phyloP scores from a whole-genome alignment of 352 stramenopile species.

The Pythium phragmitis region DNA sequence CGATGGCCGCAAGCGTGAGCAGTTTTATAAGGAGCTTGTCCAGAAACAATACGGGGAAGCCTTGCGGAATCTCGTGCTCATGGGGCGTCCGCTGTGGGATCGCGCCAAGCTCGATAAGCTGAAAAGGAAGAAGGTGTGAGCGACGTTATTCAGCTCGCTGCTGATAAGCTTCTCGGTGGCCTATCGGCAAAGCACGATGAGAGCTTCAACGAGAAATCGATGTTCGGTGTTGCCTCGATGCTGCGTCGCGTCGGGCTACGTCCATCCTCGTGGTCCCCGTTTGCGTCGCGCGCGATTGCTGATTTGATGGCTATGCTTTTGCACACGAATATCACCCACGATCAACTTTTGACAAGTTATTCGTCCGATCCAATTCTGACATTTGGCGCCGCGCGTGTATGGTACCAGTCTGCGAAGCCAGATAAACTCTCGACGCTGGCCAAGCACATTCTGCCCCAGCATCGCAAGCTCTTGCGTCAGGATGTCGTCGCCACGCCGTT shows the following conservation, averaged over 20 bases:
- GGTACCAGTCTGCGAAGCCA: neutral
- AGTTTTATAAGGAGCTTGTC: neutral
- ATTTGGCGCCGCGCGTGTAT: slow-evolving; percentile 30
- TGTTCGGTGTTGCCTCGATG: slow-evolving; percentile 27
- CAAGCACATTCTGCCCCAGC: slow-evolving; percentile 7
- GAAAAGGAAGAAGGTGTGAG: neutral
- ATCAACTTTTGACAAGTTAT: slow-evolving; percentile 24
- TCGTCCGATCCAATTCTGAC: slow-evolving; percentile 30
- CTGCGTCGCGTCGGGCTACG: slow-evolving; percentile 33
- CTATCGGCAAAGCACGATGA: neutral
- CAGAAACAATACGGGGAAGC: neutral
- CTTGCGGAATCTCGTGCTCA: neutral
- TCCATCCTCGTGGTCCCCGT: slow-evolving; percentile 16
- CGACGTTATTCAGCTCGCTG: slow-evolving; percentile 9
- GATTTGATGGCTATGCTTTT: slow-evolving; percentile 33
- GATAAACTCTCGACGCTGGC: neutral
- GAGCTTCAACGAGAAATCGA: slow-evolving; percentile 9
- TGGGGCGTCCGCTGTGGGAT: slow-evolving; percentile 17
- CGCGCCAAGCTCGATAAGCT: neutral
- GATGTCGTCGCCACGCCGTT: slow-evolving; percentile 9
- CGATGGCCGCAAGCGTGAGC: neutral
- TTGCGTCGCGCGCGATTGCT: slow-evolving; percentile 25
- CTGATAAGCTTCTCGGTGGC: slow-evolving; percentile 5
- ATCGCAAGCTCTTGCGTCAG: neutral
- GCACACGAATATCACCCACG: slow-evolving; percentile 18